phyloP scores from a whole-genome alignment of 2,329 filamentous ascomycete species.

The Pseudopithomyces maydicus region DNA sequence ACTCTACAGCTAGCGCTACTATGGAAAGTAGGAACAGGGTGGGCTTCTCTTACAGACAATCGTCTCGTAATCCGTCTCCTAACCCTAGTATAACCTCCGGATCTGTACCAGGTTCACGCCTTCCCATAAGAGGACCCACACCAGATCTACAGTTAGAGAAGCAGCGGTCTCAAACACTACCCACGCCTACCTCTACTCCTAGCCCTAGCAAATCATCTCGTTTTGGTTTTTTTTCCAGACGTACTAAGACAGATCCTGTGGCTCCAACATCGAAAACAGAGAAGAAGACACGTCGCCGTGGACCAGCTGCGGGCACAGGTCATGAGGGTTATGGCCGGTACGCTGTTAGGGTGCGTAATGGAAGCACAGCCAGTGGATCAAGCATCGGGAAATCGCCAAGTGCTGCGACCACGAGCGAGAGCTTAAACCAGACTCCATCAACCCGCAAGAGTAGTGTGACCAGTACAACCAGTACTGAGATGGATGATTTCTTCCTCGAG shows the following conservation, averaged over 20 bases:
- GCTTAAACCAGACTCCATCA: conserved; percentile 38
- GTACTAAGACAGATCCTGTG: conserved; percentile 67
- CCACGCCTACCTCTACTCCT: conserved; percentile 53
- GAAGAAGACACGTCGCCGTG: conserved; percentile 64
- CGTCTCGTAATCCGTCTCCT: conserved; percentile 45
- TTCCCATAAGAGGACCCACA: conserved; percentile 38
- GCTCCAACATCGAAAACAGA: conserved; percentile 61
- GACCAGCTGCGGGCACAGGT: conserved; percentile 88
- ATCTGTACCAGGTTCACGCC: conserved; percentile 27
- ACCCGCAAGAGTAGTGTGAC: conserved; percentile 51
- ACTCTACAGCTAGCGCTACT: conserved; percentile 38
- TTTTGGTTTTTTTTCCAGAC: conserved; percentile 79
- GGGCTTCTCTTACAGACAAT: conserved; percentile 35
- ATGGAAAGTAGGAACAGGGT: conserved; percentile 27
- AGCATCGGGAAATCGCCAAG: conserved; percentile 54
- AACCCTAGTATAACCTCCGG: conserved; percentile 37
- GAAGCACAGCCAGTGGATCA: conserved; percentile 59
- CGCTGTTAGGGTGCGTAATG: conserved; percentile 68
- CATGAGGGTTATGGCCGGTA: conserved; percentile 83
- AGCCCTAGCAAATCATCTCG: conserved; percentile 65
- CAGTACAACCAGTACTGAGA: conserved; percentile 48
- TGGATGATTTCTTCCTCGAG: conserved; percentile 54
- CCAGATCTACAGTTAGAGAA: conserved; percentile 47
- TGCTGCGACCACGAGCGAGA: conserved; percentile 46
- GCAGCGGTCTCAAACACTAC: conserved; percentile 40